These are phyloP conservation scores for Leishmania guyanensis DNA, from an alignment of 208 protist genomes.

Conservation along the genomic window DNA sequence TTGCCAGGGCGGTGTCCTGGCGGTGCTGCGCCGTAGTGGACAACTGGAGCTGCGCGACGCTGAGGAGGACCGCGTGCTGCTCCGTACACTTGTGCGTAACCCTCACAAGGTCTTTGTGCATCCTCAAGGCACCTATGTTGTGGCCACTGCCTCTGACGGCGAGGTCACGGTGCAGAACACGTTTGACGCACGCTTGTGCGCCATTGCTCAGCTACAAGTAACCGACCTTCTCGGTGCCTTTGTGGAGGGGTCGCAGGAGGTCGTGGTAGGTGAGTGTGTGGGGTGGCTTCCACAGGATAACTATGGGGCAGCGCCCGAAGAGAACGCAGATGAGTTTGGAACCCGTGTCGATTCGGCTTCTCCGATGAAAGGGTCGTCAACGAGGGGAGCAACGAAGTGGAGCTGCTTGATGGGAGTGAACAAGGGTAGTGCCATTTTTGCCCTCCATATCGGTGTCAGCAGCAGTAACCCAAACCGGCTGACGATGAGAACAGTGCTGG, in stretches of 20 bases:
- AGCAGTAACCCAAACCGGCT: conserved; percentile 14
- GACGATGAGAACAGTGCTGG: conserved; percentile 9
- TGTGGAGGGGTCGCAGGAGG: conserved; percentile 15
- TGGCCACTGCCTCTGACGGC: conserved; percentile 60
- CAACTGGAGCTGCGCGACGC: conserved; percentile 52
- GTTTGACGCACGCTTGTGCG: conserved; percentile 28
- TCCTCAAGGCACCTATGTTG: conserved; percentile 49
- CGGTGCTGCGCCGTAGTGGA: conserved; percentile 49
- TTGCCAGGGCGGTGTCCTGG: conserved; percentile 65
- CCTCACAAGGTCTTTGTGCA: conserved; percentile 77
- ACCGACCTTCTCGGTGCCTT: conserved; percentile 8
- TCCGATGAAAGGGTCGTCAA: background rate
- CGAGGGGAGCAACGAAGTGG: conserved; percentile 9
- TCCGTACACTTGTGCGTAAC: conserved; percentile 51
- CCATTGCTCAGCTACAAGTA: conserved; percentile 36
- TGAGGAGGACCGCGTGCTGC: conserved; percentile 34
- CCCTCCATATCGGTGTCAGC: conserved; percentile 9
- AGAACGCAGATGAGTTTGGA: background rate
- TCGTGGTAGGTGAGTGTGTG: conserved; percentile 57
- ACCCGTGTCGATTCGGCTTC: background rate
- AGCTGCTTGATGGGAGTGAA: conserved; percentile 23
- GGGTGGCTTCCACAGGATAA: conserved; percentile 38
- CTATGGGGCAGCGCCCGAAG: conserved; percentile 1
- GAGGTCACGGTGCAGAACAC: conserved; percentile 57
- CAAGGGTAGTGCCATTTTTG: conserved; percentile 23